A percentile compares a stretch with the other conserved stretches of the same genome.
phyloP scores from a whole-genome alignment of 164 flowering plant species.

The Piper longum region DNA sequence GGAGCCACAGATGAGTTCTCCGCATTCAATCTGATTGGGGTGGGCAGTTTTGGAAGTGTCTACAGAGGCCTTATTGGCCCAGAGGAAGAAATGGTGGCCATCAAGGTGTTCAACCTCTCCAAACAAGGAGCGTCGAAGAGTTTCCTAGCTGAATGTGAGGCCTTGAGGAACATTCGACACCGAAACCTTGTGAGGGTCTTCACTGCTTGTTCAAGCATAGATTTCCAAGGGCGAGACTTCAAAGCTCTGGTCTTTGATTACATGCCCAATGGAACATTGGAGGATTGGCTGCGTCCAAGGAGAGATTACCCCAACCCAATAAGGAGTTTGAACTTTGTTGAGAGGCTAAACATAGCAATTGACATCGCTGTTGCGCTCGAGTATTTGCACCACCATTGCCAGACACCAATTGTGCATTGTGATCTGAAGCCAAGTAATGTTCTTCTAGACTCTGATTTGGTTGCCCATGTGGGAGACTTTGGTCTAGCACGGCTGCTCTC shows the following conservation, averaged over 20 bases:
- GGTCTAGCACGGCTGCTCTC: conserved; percentile 11
- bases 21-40: conserved; percentile 7
- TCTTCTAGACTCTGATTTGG: conserved; percentile 12
- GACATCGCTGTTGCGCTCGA: conserved; percentile 24
- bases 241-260: conserved; percentile 12
- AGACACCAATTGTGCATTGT: conserved; percentile 9
- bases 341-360: conserved; percentile 22
- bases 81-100: conserved; percentile 3
- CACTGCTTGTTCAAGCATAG: conserved; percentile 10
- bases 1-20: conserved; percentile 12
- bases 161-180: conserved; percentile 5
- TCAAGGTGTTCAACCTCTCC: conserved; percentile 13
- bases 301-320: background rate
- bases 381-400: conserved; percentile 20
- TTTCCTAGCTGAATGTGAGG: conserved; percentile 15
- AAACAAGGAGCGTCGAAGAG: conserved; percentile 12
- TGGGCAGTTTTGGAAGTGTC: conserved; percentile 12
- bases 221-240: conserved; percentile 11
- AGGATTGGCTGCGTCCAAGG: conserved; percentile 12
- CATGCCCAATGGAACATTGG: conserved; percentile 16
- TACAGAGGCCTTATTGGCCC: conserved; percentile 6
- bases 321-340: conserved; percentile 8
- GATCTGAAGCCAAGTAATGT: conserved; percentile 19
- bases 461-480: conserved; percentile 13
- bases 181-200: conserved; percentile 13